These are phyloP conservation scores for Kazachstania martiniae DNA, from an alignment of 805 yeast genomes.

Conservation along the genomic window DNA sequence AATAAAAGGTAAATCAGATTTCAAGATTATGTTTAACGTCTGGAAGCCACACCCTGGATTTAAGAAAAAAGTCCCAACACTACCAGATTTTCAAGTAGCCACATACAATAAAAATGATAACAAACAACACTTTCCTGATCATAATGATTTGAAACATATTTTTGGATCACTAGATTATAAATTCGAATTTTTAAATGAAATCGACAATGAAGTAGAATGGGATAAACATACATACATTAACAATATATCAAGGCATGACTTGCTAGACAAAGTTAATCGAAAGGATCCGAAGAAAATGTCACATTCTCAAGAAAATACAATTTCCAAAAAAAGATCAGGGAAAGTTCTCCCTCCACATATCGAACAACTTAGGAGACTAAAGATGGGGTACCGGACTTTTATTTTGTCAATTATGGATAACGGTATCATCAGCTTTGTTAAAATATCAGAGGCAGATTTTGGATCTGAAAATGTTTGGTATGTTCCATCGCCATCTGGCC, in stretches of 20 bases:
- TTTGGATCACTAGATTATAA: slow-evolving; percentile 25
- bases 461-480: slow-evolving; percentile 28
- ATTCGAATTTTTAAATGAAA: slow-evolving; percentile 26
- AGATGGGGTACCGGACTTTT: slow-evolving; percentile 42
- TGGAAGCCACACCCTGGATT: slow-evolving; percentile 78
- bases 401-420: slow-evolving; percentile 62
- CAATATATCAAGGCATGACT: slow-evolving; percentile 6
- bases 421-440: slow-evolving; percentile 64
- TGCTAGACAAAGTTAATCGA: slow-evolving; percentile 4
- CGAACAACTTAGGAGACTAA: slow-evolving; percentile 33
- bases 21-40: slow-evolving; percentile 44
- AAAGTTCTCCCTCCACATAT: slow-evolving; percentile 10
- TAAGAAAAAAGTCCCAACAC: slow-evolving; percentile 56
- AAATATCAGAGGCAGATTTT: slow-evolving; percentile 41
- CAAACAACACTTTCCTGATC: slow-evolving; percentile 35
- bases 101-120: slow-evolving; percentile 38
- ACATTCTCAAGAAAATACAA: slow-evolving; percentile 1
- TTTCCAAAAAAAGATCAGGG: slow-evolving; percentile 7
- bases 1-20: slow-evolving; percentile 4
- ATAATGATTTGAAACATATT: slow-evolving; percentile 31
- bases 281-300: slow-evolving; percentile 4
- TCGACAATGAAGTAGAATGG: slow-evolving; percentile 8
- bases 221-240: slow-evolving; percentile 12
- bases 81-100: slow-evolving; percentile 65
- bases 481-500: slow-evolving; percentile 10